Percentiles rank a stretch among this genome's conserved stretches.
phyloP scores from a whole-genome alignment of 495 filamentous ascomycete species.

The Geoglossum glabrum region DNA sequence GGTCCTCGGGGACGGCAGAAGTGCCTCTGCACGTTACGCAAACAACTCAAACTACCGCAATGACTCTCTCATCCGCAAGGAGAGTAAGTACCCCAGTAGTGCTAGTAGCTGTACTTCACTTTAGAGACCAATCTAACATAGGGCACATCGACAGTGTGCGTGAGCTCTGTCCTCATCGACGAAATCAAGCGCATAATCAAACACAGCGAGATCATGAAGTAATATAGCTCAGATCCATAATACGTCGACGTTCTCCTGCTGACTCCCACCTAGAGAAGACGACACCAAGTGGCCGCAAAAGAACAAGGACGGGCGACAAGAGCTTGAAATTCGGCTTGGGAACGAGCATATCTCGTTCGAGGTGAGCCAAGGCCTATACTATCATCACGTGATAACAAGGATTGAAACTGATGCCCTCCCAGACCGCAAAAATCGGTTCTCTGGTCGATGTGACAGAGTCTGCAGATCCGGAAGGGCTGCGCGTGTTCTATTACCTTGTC shows the following conservation, averaged over 20 bases:
- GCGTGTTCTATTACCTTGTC: constrained; percentile 99
- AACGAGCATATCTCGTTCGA: constrained; percentile 98
- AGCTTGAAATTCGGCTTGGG: constrained; percentile 85
- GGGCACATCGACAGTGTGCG: constrained; percentile 57
- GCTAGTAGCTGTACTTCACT: not conserved
- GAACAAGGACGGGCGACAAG: constrained; percentile 96
- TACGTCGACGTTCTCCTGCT: constrained; percentile 3
- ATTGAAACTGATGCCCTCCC: constrained; percentile 4
- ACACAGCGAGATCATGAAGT: constrained; percentile 98
- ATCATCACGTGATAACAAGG: not conserved
- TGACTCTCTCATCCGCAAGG: constrained; percentile 96
- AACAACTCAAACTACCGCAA: constrained; percentile 99
- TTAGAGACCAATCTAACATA: not conserved
- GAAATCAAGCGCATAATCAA: constrained; percentile 97
- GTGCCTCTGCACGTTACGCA: constrained; percentile 86
- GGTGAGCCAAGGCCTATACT: constrained; percentile 24
- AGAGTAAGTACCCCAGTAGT: constrained; percentile 45
- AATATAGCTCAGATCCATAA: constrained; percentile 10
- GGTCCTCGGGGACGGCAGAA: constrained; percentile 79
- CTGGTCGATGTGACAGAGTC: constrained; percentile 93
- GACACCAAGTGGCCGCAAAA: constrained; percentile 99
- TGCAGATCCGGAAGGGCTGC: constrained; percentile 82
- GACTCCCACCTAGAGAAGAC: constrained; percentile 50
- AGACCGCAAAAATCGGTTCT: constrained; percentile 98
- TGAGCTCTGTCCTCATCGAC: constrained; percentile 75